A percentile compares a stretch with the other conserved stretches of the same genome.
Conservation (phyloP, 768 basidiomycete species). For the Rossbeevera mucosa region DNA sequence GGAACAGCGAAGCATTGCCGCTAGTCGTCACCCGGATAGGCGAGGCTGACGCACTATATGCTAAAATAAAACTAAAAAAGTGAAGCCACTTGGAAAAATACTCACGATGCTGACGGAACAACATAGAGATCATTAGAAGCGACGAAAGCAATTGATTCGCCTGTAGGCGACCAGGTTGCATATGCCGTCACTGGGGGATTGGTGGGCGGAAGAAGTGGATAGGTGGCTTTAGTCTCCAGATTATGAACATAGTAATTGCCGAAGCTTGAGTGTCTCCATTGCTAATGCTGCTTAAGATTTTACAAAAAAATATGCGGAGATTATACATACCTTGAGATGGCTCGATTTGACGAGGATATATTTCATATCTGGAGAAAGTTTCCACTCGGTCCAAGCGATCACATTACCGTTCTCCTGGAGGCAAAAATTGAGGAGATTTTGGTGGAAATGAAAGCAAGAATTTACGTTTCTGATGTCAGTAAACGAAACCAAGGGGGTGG, state of each 20-base stretch:
- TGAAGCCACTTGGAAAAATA: constrained; percentile 2
- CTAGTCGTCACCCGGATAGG: constrained; percentile 75
- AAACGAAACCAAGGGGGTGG: constrained; percentile 53
- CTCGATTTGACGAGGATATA: constrained; percentile 81
- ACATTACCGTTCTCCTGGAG: constrained; percentile 50
- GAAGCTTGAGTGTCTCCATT: constrained; percentile 91
- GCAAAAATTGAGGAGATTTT: constrained; percentile 2
- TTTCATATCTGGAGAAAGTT: constrained; percentile 86
- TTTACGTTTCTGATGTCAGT: constrained; percentile 64
- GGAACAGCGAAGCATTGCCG: constrained; percentile 81
- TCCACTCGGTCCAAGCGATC: constrained; percentile 60
- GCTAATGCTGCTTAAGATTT: constrained; percentile 40
- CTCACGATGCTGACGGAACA: constrained; percentile 61
- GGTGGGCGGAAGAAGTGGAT: constrained; percentile 64
- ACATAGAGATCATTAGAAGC: constrained; percentile 86
- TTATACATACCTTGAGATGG: constrained; percentile 54
- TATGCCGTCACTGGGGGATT: constrained; percentile 70
- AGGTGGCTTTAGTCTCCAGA: constrained; percentile 61
- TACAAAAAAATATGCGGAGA: neutral
- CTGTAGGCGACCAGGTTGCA: constrained; percentile 83
- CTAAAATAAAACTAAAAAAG: constrained; percentile 4
- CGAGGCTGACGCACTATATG: constrained; percentile 32
- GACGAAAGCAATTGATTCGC: constrained; percentile 83
- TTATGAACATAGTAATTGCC: constrained; percentile 94
- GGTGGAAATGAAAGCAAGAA: neutral